Base-by-base conservation (phyloP, 805 yeast genomes). In the Ogataea methylovora region DNA sequence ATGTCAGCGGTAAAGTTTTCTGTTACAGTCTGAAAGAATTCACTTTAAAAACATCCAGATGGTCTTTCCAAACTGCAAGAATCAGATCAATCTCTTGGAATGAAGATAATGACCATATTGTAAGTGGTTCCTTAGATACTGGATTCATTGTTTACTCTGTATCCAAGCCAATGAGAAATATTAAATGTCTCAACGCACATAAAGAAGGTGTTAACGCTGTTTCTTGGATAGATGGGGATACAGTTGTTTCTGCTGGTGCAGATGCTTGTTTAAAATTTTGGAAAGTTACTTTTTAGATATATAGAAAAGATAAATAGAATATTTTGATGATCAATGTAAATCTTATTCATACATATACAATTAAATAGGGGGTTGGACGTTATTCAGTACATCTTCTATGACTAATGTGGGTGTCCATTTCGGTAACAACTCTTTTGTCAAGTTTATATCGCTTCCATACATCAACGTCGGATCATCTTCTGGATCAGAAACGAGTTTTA, bases 21-120 rank as follows among this genome's bases (percentile, higher is more conserved):
- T 65, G 88, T 24, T 86, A 75, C 58, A 69, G 75, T 42, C 54
- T 76, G 6, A 55, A 54, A 2, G 77, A 76, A 26, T 71, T 64
- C 33, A 45, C 69, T 3, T 61, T 84, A 7, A 69, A 78, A 24
- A 86, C 97, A 2, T 76, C 94, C 0, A 74, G 97, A 53, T 92
- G 99, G 99, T 80, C 94, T 0, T 90, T 85, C 76, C 97, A 92
- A 55, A 84, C 88, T 2, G 80, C 95, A 37, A 77, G 73, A 36
- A 81, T 92, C 42, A 76, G 75, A 38, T 71, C 79, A 21, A 83
- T 92, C 31, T 58, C 76, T 17, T 92, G 97, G 98, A 72, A 79
- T 29, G 63, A 63, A 8, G 87, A 82, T 45, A 79, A 84, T 37
- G 76, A 79, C 45, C 77, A 71, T 45, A 69, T 84, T 29, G 84